These are phyloP conservation scores for Mycena citricolor DNA, from an alignment of 1,284 basidiomycete species.

Conservation along the genomic window DNA sequence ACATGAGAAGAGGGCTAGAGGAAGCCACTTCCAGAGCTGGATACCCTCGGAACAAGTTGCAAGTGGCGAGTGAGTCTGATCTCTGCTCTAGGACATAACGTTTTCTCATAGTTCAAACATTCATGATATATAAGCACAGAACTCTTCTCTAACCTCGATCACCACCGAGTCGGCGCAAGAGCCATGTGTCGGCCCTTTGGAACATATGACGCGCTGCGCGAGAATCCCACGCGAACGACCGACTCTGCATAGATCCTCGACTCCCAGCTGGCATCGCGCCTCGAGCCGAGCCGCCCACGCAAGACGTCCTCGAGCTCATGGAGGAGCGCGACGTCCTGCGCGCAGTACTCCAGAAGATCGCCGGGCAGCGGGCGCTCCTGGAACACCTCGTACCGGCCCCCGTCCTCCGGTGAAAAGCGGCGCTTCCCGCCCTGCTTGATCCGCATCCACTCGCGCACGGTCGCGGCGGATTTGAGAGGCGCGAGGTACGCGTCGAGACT, in stretches of 20 bases:
- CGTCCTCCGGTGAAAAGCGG: conserved; percentile 31
- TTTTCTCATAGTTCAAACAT: too few species aligned
- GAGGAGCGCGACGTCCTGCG: conserved; percentile 34
- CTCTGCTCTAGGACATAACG: too few species aligned
- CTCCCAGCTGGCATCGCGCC: conserved; percentile 11
- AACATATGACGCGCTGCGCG: conserved; percentile 4
- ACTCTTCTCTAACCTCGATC: too few species aligned
- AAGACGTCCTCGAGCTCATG: conserved; percentile 27
- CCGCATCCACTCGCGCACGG: conserved; percentile 25
- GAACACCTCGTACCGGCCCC: conserved; percentile 33
- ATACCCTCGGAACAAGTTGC: too few species aligned
- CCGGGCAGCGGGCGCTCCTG: conserved; percentile 31
- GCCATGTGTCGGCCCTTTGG: conserved; percentile 13
- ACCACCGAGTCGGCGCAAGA: conserved; percentile 15
- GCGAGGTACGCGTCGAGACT: conserved; percentile 21
- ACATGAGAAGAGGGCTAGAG: too few species aligned
- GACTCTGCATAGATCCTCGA: conserved; percentile 8
- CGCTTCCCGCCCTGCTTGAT: conserved; percentile 31
- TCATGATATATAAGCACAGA: too few species aligned
- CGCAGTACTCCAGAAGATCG: conserved; percentile 30
- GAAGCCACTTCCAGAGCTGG: too few species aligned
- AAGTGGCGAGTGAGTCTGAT: too few species aligned
- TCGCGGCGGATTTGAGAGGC: conserved; percentile 11
- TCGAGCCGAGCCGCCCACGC: conserved; percentile 15
- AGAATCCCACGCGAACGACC: conserved; percentile 6